Evolutionary conservation across 1,284 basidiomycete species (phyloP).

Genomic region (Clitocybe nebularis): DNA sequence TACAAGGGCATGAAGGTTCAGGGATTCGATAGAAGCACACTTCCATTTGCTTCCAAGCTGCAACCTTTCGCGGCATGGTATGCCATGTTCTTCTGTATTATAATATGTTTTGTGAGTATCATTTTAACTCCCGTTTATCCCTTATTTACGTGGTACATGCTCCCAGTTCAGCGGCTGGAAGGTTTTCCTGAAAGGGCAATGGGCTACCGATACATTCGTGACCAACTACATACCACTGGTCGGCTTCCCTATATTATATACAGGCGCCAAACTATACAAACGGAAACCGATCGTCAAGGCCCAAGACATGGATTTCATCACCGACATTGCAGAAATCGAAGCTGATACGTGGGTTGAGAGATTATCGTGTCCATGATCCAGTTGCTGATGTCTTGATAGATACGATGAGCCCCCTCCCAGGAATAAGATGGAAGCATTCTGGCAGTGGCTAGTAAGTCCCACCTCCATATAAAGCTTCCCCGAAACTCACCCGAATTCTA

Average conservation of each 20-base stretch:
- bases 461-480: neutral
- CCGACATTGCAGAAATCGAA: slow-evolving; percentile 69
- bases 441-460: slow-evolving; percentile 65
- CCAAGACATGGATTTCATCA: slow-evolving; percentile 77
- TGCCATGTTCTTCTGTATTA: slow-evolving; percentile 43
- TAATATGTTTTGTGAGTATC: slow-evolving; percentile 66
- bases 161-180: slow-evolving; percentile 67
- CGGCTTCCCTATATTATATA: slow-evolving; percentile 76
- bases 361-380: neutral
- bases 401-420: slow-evolving; percentile 70
- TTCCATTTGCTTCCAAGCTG: slow-evolving; percentile 62
- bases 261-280: slow-evolving; percentile 52
- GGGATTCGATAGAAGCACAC: slow-evolving; percentile 57
- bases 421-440: slow-evolving; percentile 65
- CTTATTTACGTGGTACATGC: neutral
- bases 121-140: no score
- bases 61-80: slow-evolving; percentile 79
- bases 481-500: neutral
- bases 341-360: slow-evolving; percentile 52
- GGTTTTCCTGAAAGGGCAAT: slow-evolving; percentile 70
- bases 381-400: slow-evolving; percentile 22
- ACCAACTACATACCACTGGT: slow-evolving; percentile 77
- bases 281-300: slow-evolving; percentile 42
- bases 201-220: slow-evolving; percentile 61
- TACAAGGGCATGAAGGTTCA: slow-evolving; percentile 72